Evolutionary conservation across 805 yeast species (phyloP).

Genomic region (Nakazawaea pomicola): DNA sequence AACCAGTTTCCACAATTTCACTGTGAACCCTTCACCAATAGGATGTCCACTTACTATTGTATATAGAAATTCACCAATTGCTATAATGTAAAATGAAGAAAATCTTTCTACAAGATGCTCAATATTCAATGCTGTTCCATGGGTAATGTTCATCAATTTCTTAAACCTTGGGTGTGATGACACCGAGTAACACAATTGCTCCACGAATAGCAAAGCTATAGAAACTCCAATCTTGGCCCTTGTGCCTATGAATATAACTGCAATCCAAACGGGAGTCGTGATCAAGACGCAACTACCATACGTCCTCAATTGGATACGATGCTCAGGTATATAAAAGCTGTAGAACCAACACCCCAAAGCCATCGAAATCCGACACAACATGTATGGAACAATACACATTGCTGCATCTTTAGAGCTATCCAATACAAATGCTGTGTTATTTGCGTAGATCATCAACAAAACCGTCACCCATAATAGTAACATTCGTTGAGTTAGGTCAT

Average conservation of each 20-base stretch:
- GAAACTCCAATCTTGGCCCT: conserved; percentile 43
- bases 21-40: conserved; percentile 40
- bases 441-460: conserved; percentile 46
- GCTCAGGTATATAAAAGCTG: conserved; percentile 43
- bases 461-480: conserved; percentile 49
- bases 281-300: conserved; percentile 28
- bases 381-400: conserved; percentile 41
- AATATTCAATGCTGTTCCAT: conserved; percentile 57
- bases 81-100: conserved; percentile 55
- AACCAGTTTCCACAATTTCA: conserved; percentile 42
- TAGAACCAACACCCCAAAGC: conserved; percentile 30
- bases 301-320: conserved; percentile 42
- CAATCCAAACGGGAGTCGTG: conserved; percentile 42
- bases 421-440: conserved; percentile 36
- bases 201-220: conserved; percentile 34
- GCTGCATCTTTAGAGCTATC: conserved; percentile 35
- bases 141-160: conserved; percentile 33
- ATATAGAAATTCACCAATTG: conserved; percentile 59
- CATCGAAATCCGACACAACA: conserved; percentile 39
- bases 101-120: conserved; percentile 64
- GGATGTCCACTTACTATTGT: conserved; percentile 46
- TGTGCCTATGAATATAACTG: conserved; percentile 43
- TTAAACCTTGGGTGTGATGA: conserved; percentile 46
- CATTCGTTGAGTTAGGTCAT: conserved; percentile 50
- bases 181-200: conserved; percentile 31